Evolutionary conservation across 2,329 filamentous ascomycete genomes (phyloP).

Genomic region (Tolypocladium pustulatum): DNA sequence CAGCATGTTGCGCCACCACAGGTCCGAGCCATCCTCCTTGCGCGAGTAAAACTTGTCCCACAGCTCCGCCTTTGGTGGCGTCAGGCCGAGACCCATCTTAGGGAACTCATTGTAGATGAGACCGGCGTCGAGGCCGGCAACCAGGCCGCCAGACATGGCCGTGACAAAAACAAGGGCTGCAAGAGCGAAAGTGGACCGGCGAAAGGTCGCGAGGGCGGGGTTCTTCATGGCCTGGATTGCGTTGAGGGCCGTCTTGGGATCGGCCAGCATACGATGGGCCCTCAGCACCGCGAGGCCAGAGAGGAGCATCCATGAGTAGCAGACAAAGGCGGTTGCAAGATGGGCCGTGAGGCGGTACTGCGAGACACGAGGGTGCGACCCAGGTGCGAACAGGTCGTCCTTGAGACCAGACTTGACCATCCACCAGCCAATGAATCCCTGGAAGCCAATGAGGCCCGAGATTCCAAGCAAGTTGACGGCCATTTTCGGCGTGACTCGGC

Average conservation of each 20-base stretch:
- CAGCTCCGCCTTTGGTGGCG: slow-evolving; percentile 74
- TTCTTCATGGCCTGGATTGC: slow-evolving; percentile 51
- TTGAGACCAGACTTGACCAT: slow-evolving; percentile 97
- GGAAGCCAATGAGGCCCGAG: slow-evolving; percentile 80
- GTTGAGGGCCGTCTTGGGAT: slow-evolving; percentile 52
- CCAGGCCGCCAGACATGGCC: slow-evolving; percentile 85
- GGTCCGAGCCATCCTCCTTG: slow-evolving; percentile 64
- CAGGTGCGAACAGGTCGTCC: slow-evolving; percentile 88
- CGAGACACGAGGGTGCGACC: slow-evolving; percentile 81
- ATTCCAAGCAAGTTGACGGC: slow-evolving; percentile 71
- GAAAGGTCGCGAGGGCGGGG: slow-evolving; percentile 63
- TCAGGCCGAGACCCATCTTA: slow-evolving; percentile 76
- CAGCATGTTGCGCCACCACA: slow-evolving; percentile 95
- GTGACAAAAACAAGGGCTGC: slow-evolving; percentile 74
- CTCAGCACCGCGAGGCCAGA: slow-evolving; percentile 79
- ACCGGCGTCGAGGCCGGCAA: slow-evolving; percentile 90
- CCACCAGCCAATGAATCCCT: slow-evolving; percentile 97
- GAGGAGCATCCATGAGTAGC: slow-evolving; percentile 90
- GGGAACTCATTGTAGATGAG: slow-evolving; percentile 99
- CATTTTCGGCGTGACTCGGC: slow-evolving; percentile 70
- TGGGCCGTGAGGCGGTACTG: slow-evolving; percentile 91
- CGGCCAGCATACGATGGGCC: slow-evolving; percentile 57
- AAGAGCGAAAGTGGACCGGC: slow-evolving; percentile 60
- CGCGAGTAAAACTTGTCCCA: slow-evolving; percentile 80
- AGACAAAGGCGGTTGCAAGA: slow-evolving; percentile 79